Evolutionary conservation across 108 stramenopile species (phyloP).

Genomic region (Schizochytrium sp.): DNA sequence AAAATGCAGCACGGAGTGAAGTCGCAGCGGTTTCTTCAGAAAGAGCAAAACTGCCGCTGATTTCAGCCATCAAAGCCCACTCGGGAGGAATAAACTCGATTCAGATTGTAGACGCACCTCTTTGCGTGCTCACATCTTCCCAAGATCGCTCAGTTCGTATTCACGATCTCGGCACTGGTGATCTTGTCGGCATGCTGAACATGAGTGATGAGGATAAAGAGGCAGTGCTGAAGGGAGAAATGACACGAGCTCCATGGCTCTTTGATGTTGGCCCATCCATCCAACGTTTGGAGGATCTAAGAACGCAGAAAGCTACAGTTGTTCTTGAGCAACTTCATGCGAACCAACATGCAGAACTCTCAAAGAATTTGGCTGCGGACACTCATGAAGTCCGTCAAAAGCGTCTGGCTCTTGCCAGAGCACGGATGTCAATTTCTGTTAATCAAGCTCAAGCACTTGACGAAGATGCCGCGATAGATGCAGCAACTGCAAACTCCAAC

Average conservation of each 20-base stretch:
- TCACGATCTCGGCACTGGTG: not conserved
- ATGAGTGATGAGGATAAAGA: conserved; percentile 59
- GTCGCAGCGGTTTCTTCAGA: not conserved
- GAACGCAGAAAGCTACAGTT: not conserved
- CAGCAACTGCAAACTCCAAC: too few relatives aligned
- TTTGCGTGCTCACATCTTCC: conserved; percentile 46
- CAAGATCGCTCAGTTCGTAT: conserved; percentile 11
- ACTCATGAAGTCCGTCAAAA: not conserved
- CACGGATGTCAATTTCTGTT: not conserved
- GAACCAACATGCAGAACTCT: not conserved
- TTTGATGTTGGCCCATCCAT: not conserved
- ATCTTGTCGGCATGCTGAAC: conserved; percentile 15
- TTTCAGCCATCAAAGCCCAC: conserved; percentile 13
- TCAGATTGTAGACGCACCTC: conserved; percentile 19
- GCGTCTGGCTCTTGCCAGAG: not conserved
- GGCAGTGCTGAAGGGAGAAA: not conserved
- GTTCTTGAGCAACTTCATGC: not conserved
- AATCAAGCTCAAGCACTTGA: conserved; percentile 27
- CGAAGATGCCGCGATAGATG: not conserved
- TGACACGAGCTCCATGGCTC: not conserved
- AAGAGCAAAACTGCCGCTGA: not conserved
- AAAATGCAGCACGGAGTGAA: not conserved
- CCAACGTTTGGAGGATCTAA: not conserved
- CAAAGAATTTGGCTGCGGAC: not conserved
- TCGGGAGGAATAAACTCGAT: conserved; percentile 22